Evolutionary conservation across 2,329 filamentous ascomycete species (phyloP), one percentile per base, ranked within the genome.

Genomic region (Curvularia hawaiiensis): DNA sequence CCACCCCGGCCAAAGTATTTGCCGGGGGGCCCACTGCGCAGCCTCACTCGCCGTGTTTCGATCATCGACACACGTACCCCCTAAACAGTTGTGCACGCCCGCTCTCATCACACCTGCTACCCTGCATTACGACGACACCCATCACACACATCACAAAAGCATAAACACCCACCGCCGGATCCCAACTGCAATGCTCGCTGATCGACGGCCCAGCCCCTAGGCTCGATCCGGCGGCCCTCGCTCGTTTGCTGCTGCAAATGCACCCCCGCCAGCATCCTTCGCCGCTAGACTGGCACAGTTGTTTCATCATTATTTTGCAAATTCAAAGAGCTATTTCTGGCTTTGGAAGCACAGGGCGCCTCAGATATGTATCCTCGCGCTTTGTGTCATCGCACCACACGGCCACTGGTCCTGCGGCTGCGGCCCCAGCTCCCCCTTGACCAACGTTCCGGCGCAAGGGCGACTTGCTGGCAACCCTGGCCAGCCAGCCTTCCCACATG

Each of bases 281-380:
- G 65, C 67, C 56, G 65, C 68, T 64, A 56, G 60, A 57, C 63
- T 66, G 50, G 63, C 67, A 66, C 63, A 62, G 60, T 56, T 68
- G 72, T 74, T 75, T 75, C 73, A 75, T 66, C 53, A 59, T 60
- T 9, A 44, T 61, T 65, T 59, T 52, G 63, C 56, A 61, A 63
- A 65, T 62, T 59, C 52, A 61, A 54, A 46, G 59, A 56, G 59
- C 69, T 75, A 74, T 74, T 74, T 66, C 69, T 67, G 68, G 68
- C 60, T 31, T 51, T 59, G 55, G 58, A 63, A 63, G 63, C 68
- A 68, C 67, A 50, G 54, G 57, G 56, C 67, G 67, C 67, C 63
- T 70, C 71, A 72, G 63, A 68, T 61, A 24, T 24, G 22, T 24
- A 57, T 52, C 62, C 63, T 38, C 35, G n/a, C 35, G 35, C 35